Evolutionary conservation across 495 filamentous ascomycete genomes (phyloP), one percentile per base, ranked within the genome.

Genomic region (Aspergillus biplanus): DNA sequence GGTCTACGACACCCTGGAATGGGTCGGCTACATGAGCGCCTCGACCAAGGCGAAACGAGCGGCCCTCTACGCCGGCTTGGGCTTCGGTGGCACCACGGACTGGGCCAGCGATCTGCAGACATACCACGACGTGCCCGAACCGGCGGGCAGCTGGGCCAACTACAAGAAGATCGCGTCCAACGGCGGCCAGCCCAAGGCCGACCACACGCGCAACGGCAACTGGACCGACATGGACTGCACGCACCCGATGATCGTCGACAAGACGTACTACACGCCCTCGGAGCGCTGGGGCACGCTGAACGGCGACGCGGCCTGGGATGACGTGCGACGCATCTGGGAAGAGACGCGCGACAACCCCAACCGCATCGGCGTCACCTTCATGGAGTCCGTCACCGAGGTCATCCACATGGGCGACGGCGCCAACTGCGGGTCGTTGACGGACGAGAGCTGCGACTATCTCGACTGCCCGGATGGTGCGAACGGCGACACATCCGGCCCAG

Each of bases 31-130:
- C 55, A 82, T 83, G 79, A 63, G 60, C 27, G 31, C 64, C 18
- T 35, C 47, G 7, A 75, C 39, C 58, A 76, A 74, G 66, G 15
- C 12, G 0, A 21, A 1, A 2, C 69, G 69, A 2, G n/a, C 44
- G 0, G 13, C 32, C 0, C 33, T 59, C 3, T 82, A 78, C 55
- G 33, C 59, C 34, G 31, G 3, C 3, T 53, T 56, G 16, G 66
- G 71, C 37, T 68, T 81, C 27, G 68, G 31, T 5, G 78, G 78
- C 7, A 75, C 67, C 0, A 61, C 32, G 11, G 75, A 80, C 39
- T 82, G 78, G 78, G 79, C 79, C 34, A 64, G 59, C 37, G 76
- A 80, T 53, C 57, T 81, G 58, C 50, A 70, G 47, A 33, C n/a
- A 2, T 42, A 18, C 47, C 47, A 49, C 21, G 47, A 49, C 3